Percentiles rank a stretch among this genome's conserved stretches.
Conservation (phyloP, 2,329 filamentous ascomycete genomes). For the Hypoxylon sp. region DNA sequence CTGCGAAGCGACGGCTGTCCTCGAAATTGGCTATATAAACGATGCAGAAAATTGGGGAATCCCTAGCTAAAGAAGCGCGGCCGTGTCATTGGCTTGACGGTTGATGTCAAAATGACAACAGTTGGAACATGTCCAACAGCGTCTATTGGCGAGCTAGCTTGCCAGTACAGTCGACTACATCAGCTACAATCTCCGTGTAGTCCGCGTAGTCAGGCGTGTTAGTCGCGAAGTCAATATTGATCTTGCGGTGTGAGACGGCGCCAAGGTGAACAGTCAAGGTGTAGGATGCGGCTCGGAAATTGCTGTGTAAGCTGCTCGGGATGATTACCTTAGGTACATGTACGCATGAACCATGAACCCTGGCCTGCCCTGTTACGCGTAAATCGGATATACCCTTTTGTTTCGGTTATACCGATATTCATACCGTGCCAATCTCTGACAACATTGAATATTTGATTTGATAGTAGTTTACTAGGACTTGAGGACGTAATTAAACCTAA, state of each 20-base stretch:
- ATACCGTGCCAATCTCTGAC: not conserved
- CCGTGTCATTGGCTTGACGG: not conserved
- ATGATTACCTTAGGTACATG: too few relatives aligned
- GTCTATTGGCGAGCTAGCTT: too few relatives aligned
- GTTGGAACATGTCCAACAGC: not conserved
- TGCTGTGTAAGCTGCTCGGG: constrained; percentile 19
- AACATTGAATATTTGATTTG: too few relatives aligned
- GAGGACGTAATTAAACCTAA: constrained; percentile 6
- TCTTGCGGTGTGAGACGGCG: constrained; percentile 34
- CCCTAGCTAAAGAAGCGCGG: not conserved
- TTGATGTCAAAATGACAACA: not conserved
- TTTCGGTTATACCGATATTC: not conserved
- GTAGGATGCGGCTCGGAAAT: constrained; percentile 10
- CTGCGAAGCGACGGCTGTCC: constrained; percentile 17
- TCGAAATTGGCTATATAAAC: constrained; percentile 21
- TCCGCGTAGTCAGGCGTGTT: too few relatives aligned
- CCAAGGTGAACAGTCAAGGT: constrained; percentile 30
- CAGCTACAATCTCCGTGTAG: too few relatives aligned
- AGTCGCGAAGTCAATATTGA: constrained; percentile 8
- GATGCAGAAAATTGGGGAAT: constrained; percentile 2
- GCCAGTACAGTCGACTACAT: too few relatives aligned
- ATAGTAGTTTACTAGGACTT: not conserved
- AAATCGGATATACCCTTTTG: not conserved
- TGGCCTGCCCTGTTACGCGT: constrained; percentile 10
- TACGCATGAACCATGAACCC: too few relatives aligned